These are phyloP conservation scores for Baudoinia panamericana DNA, from an alignment of 495 filamentous ascomycete species.

Conservation along the genomic window DNA sequence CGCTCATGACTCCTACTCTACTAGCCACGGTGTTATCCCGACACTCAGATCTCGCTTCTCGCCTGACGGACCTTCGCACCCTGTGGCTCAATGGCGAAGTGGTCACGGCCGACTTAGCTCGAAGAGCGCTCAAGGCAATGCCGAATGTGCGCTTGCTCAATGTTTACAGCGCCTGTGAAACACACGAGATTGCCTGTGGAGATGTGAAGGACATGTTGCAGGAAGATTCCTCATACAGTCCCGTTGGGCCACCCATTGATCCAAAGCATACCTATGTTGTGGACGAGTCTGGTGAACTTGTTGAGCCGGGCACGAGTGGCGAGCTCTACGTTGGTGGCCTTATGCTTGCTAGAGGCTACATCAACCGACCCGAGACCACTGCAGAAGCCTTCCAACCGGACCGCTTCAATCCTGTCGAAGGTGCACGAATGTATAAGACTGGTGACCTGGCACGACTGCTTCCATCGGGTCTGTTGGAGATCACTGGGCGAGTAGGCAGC, in stretches of 20 bases:
- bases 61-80: conserved; percentile 45
- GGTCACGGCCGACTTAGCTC: conserved; percentile 53
- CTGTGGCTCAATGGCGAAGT: conserved; percentile 63
- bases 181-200: conserved; percentile 58
- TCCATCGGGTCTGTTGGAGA: conserved; percentile 26
- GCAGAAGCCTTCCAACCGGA: conserved; percentile 24
- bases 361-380: conserved; percentile 28
- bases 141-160: conserved; percentile 53
- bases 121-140: conserved; percentile 44
- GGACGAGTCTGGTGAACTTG: conserved; percentile 40
- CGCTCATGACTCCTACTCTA: conserved; percentile 61
- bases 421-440: conserved; percentile 26
- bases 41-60: conserved; percentile 41
- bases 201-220: conserved; percentile 51
- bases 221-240: conserved; percentile 39
- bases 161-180: conserved; percentile 60
- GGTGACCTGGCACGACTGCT: conserved; percentile 28
- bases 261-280: conserved; percentile 47
- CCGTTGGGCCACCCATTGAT: conserved; percentile 49
- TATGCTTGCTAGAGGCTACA: conserved; percentile 26
- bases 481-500: conserved; percentile 26
- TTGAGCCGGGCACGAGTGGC: conserved; percentile 27
- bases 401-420: conserved; percentile 22
- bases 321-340: conserved; percentile 27
- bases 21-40: conserved; percentile 49